Evolutionary conservation across 257 asterid species (phyloP).

Genomic region (Nicotiana sylvestris): DNA sequence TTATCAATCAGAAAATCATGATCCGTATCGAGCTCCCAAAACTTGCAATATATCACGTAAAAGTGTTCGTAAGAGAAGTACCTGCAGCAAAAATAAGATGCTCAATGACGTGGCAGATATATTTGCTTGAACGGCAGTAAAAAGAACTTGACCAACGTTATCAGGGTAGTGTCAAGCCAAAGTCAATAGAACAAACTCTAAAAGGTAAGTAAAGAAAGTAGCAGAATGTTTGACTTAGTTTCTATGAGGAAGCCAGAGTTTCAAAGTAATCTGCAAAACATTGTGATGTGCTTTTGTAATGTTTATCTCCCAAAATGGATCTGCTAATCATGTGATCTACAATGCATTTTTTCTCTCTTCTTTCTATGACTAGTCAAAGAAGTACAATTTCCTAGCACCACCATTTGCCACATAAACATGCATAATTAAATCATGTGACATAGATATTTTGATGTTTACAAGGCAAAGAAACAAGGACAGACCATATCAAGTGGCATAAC

Average conservation of each 20-base stretch:
- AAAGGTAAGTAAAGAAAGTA: background rate
- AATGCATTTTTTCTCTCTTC: conserved; percentile 2
- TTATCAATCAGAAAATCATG: conserved; percentile 96
- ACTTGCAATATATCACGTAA: conserved; percentile 98
- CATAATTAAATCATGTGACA: background rate
- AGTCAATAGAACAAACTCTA: background rate
- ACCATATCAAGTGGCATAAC: background rate
- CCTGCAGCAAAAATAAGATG: conserved; percentile 41
- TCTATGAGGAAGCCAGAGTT: conserved; percentile 1
- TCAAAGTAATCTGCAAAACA: background rate
- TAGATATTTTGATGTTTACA: background rate
- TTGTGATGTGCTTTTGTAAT: background rate
- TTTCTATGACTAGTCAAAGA: background rate
- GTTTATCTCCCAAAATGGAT: background rate
- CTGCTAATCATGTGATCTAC: background rate
- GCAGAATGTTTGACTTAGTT: background rate
- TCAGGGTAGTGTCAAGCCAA: background rate
- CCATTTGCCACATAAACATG: background rate
- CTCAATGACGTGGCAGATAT: background rate
- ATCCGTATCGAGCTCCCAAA: conserved; percentile 99
- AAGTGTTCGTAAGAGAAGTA: conserved; percentile 99
- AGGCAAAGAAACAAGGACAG: conserved; percentile 2
- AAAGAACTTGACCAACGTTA: background rate
- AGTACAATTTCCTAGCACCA: background rate
- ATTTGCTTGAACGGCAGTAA: conserved; percentile 1